A percentile compares a stretch with the other conserved stretches of the same genome.
Conservation (phyloP, 2,329 filamentous ascomycete genomes). For the Diaporthe velutina region DNA sequence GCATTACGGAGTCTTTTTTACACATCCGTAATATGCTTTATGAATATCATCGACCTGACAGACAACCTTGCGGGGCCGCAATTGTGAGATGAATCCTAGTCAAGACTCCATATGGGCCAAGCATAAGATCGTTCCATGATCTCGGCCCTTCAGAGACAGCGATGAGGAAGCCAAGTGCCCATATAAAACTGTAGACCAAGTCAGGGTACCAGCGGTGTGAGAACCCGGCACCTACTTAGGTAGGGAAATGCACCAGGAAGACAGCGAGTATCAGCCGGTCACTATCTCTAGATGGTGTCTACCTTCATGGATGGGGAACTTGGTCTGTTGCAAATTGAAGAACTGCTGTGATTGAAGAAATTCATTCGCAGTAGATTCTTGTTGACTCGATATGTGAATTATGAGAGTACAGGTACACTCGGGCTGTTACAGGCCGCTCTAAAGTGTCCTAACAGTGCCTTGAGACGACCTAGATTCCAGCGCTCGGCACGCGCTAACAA, state of each 20-base stretch:
- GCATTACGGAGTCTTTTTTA: not conserved
- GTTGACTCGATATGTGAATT: not conserved
- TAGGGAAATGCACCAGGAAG: not conserved
- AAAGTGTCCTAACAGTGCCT: not conserved
- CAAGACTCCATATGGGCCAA: not conserved
- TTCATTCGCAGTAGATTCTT: not conserved
- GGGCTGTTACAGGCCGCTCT: not conserved
- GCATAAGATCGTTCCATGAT: not conserved
- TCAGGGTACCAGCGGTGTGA: not conserved
- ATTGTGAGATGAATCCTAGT: not conserved
- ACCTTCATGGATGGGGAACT: not conserved
- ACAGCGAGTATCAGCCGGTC: not conserved
- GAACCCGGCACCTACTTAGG: not conserved
- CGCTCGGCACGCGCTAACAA: conserved; percentile 27
- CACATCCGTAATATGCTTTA: not conserved
- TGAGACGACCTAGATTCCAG: too few species aligned
- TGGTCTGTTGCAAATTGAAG: not conserved
- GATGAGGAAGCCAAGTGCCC: not conserved
- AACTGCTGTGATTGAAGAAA: not conserved
- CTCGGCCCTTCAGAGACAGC: not conserved
- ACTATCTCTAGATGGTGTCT: not conserved
- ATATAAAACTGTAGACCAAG: not conserved
- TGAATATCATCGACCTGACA: not conserved
- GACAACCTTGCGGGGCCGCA: not conserved
- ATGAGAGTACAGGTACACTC: too few species aligned